phyloP scores from a whole-genome alignment of 208 protist species.

The Leptomonas pyrrhocoris region DNA sequence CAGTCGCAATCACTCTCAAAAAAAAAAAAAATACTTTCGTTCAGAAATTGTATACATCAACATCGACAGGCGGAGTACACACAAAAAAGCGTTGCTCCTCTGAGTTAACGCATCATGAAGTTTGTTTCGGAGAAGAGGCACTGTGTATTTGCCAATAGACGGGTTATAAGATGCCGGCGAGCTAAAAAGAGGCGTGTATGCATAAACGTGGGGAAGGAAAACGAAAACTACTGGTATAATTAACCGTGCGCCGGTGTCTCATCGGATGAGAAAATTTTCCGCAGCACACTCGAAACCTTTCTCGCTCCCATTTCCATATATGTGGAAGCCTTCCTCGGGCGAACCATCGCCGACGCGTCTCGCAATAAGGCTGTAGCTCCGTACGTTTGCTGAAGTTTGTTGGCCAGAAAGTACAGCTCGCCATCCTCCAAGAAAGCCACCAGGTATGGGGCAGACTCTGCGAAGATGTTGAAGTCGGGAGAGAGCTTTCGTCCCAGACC shows the following conservation, averaged over 20 bases:
- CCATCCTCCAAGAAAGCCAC: constrained; percentile 70
- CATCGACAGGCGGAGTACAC: background rate
- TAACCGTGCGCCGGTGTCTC: constrained; percentile 9
- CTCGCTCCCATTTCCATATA: constrained; percentile 55
- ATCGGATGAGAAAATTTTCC: constrained; percentile 27
- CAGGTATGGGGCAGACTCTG: constrained; percentile 83
- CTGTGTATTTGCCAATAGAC: constrained; percentile 15
- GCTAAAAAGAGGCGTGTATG: constrained; percentile 8
- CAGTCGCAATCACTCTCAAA: too few species aligned
- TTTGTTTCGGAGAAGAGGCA: background rate
- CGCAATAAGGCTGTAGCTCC: constrained; percentile 58
- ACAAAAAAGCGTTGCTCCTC: background rate
- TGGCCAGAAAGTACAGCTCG: constrained; percentile 74
- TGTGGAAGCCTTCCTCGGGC: constrained; percentile 45
- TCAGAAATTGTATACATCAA: background rate
- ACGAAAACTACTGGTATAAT: constrained; percentile 3
- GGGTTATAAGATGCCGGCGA: constrained; percentile 1
- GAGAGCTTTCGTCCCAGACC: constrained; percentile 88
- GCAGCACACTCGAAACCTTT: constrained; percentile 32
- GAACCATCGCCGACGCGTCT: constrained; percentile 64
- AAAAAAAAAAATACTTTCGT: background rate
- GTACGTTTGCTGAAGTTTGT: constrained; percentile 73
- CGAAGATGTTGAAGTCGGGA: constrained; percentile 92
- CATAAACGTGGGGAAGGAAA: background rate
- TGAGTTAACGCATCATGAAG: too few species aligned